Percentiles rank a stretch among this genome's conserved stretches.
Conservation (phyloP, 805 yeast species). For the Candida sakaeoensis region DNA sequence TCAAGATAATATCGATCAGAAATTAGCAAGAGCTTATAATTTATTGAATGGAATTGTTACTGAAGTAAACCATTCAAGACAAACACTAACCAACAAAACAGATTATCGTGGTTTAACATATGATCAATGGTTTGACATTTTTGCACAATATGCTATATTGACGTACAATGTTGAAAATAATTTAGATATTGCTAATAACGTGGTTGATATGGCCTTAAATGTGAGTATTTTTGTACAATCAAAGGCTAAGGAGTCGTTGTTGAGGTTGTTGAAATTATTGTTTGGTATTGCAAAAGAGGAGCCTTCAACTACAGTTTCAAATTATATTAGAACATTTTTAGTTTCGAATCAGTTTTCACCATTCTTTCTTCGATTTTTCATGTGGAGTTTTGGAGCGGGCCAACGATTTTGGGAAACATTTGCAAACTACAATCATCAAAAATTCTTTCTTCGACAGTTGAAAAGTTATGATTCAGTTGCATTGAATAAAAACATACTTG, state of each 20-base stretch:
- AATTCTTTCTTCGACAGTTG: conserved; percentile 82
- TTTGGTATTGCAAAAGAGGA: conserved; percentile 50
- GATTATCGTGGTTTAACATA: conserved; percentile 74
- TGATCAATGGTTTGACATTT: conserved; percentile 80
- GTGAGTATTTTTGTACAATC: conserved; percentile 77
- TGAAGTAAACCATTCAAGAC: conserved; percentile 24
- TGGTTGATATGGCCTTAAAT: conserved; percentile 69
- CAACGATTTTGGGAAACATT: conserved; percentile 54
- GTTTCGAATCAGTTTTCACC: conserved; percentile 75
- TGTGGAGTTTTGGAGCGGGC: conserved; percentile 65
- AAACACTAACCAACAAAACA: conserved; percentile 45
- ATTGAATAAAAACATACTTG: conserved; percentile 51
- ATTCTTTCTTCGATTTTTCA: conserved; percentile 59
- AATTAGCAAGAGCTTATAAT: conserved; percentile 62
- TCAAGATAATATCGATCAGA: conserved; percentile 66
- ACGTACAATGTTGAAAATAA: conserved; percentile 67
- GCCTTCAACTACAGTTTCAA: conserved; percentile 45
- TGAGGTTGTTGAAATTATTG: conserved; percentile 66
- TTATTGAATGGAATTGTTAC: conserved; percentile 54
- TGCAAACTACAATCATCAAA: conserved; percentile 81
- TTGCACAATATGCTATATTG: conserved; percentile 72
- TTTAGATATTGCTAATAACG: conserved; percentile 42
- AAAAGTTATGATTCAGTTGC: conserved; percentile 81
- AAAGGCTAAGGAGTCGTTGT: conserved; percentile 52
- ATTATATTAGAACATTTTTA: conserved; percentile 59